Conservation (phyloP, 1,139 yeast genomes). For the Suhomyces yuchorum region DNA sequence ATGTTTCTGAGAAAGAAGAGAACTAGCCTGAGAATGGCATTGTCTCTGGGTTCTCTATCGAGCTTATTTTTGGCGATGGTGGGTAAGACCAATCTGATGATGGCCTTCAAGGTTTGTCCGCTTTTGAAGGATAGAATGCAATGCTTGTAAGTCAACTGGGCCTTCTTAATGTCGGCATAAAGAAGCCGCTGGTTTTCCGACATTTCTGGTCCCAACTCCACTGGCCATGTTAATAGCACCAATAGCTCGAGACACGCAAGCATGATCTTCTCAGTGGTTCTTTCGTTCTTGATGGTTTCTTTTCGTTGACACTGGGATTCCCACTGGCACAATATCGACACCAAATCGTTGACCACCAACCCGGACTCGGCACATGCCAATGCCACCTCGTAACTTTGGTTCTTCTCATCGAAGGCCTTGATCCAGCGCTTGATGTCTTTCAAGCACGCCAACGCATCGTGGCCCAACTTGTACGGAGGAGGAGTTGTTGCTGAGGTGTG, state of each 20-base stretch:
- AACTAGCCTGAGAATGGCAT: constrained; percentile 70
- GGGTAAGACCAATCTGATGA: constrained; percentile 69
- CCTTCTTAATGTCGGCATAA: constrained; percentile 61
- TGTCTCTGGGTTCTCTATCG: constrained; percentile 72
- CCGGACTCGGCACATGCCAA: constrained; percentile 84
- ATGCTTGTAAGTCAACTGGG: constrained; percentile 73
- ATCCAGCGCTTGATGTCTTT: constrained; percentile 90
- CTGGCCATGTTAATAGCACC: constrained; percentile 87
- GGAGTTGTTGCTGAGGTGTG: constrained; percentile 44
- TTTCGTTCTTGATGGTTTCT: constrained; percentile 31
- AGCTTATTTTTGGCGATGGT: constrained; percentile 55
- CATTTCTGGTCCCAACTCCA: constrained; percentile 49
- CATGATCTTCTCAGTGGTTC: constrained; percentile 60
- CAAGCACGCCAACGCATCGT: constrained; percentile 86
- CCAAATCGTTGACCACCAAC: constrained; percentile 68
- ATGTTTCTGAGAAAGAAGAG: constrained; percentile 76
- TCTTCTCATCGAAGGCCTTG: constrained; percentile 74
- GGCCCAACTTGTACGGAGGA: constrained; percentile 76
- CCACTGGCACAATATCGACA: constrained; percentile 79
- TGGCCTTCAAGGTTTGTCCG: constrained; percentile 69
- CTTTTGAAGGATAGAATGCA: constrained; percentile 58
- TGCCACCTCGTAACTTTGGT: constrained; percentile 75
- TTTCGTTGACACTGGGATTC: constrained; percentile 41
- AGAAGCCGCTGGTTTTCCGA: constrained; percentile 57
- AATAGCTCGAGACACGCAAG: constrained; percentile 74